Evolutionary conservation across 345 rosid genomes (phyloP).

Genomic region (Brassica juncea): DNA sequence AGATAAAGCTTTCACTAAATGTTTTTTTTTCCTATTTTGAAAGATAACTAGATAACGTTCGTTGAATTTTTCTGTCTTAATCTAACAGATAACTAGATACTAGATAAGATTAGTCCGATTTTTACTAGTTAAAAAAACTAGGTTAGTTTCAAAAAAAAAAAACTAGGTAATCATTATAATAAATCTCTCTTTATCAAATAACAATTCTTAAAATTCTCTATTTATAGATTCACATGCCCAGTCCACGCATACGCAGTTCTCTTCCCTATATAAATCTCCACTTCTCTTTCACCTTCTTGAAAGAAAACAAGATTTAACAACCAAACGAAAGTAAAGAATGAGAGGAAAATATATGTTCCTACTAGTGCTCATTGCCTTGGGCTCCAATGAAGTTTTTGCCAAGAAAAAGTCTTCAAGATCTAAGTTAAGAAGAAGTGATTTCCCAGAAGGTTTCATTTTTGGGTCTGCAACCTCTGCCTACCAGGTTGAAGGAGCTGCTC

Average conservation of each 20-base stretch:
- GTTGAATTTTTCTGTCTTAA: background rate
- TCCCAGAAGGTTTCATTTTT: constrained; percentile 32
- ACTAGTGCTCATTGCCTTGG: background rate
- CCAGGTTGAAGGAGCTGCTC: constrained; percentile 44
- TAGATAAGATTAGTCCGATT: background rate
- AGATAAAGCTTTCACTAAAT: background rate
- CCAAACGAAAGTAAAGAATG: background rate
- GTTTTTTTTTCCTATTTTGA: background rate
- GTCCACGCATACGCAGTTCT: background rate
- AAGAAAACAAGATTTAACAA: background rate
- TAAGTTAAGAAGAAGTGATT: constrained; percentile 14
- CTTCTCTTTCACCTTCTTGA: background rate
- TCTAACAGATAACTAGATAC: background rate
- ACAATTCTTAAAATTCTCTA: background rate
- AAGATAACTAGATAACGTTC: background rate
- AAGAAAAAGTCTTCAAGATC: background rate
- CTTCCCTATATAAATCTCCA: constrained; percentile 1
- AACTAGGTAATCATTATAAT: background rate
- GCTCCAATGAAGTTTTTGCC: constrained; percentile 21
- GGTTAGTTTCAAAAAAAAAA: background rate
- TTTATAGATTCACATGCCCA: background rate
- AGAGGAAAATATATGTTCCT: constrained; percentile 2
- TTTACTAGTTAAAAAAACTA: background rate
- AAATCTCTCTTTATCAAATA: background rate
- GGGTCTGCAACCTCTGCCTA: constrained; percentile 41